A percentile compares a stretch with the other conserved stretches of the same genome.
phyloP scores from a whole-genome alignment of 2,329 filamentous ascomycete species.

The Byssoonygena ceratinophila region DNA sequence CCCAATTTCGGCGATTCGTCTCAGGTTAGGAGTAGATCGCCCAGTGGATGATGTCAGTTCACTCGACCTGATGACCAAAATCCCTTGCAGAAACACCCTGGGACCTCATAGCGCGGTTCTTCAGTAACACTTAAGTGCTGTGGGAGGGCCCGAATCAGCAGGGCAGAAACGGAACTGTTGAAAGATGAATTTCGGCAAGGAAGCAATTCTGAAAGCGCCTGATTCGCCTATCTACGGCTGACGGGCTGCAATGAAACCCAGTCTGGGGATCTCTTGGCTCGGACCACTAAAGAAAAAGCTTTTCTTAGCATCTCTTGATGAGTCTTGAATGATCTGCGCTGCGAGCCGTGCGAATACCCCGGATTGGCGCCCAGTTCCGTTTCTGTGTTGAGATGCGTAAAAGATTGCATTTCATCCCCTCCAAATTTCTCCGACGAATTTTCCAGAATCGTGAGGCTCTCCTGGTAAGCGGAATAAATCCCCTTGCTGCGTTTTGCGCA shows the following conservation, averaged over 20 bases:
- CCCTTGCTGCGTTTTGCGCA: neutral
- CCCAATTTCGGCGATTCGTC: neutral
- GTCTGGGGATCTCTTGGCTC: neutral
- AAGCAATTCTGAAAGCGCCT: neutral
- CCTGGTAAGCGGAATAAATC: neutral
- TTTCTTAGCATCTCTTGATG: neutral
- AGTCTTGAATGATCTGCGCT: neutral
- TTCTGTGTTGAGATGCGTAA: neutral
- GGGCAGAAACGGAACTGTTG: neutral
- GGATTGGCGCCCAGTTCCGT: neutral
- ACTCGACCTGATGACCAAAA: neutral
- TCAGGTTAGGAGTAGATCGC: neutral
- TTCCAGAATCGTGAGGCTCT: too few relatives aligned
- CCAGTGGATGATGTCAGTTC: neutral
- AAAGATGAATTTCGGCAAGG: neutral
- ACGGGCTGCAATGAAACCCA: slow-evolving; percentile 1
- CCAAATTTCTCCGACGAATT: neutral
- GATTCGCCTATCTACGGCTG: neutral
- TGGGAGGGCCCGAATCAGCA: neutral
- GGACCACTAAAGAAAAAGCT: neutral
- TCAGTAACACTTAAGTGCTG: neutral
- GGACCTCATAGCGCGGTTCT: neutral
- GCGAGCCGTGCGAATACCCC: neutral
- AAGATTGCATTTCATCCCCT: neutral
- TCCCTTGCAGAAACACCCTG: neutral